Base-by-base conservation (phyloP, 176 grass and related monocot species). In the maize (Zea mays) region DNA sequence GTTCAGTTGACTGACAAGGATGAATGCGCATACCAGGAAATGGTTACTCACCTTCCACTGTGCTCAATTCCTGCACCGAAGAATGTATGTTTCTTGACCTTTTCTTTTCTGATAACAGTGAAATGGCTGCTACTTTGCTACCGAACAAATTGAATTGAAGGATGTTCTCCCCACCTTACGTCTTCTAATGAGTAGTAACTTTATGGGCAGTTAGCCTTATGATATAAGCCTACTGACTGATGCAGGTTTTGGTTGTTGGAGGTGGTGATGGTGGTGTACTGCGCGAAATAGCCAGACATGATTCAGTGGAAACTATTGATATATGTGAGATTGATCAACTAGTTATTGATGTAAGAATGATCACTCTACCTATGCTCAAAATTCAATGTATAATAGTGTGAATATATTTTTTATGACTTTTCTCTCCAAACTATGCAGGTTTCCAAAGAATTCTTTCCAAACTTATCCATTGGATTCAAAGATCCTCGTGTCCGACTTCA, bases 11-110 rank as follows among this genome's bases (percentile, higher is more conserved):
- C 95, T 77, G 91, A 98, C 33, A 98, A 83, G 73, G 95, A 98
- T 21, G 95, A 98, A 94, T 98, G 91, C n/a, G 91, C 95, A 0
- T 98, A 98, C 79, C 91, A 98, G 81, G 91, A 98, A 81, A 97
- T 97, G 94, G 85, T 97, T 77, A 86, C 89, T 17, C 91, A 97
- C 65, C 91, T 93, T 76, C 95, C 95, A 17, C 83, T 98, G 0
- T 98, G 95, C 74, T 98, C 95, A 50, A 92, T 98, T 92, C 87
- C 85, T 41, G 86, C 85, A 37, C 95, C 95, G 5, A 94, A 94
- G 72, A 86, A 84, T 45, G 95, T 92, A 94, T 86, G 38, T 82
- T 62, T 58, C 49, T 51, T 67, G 52, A 65, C 66, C 27, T 72
- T 92, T 19, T 12, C 0, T 6, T 65, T 44, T 34, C 62, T 56